phyloP scores from a whole-genome alignment of 2,329 filamentous ascomycete genomes.

The Fusarium irregulare region DNA sequence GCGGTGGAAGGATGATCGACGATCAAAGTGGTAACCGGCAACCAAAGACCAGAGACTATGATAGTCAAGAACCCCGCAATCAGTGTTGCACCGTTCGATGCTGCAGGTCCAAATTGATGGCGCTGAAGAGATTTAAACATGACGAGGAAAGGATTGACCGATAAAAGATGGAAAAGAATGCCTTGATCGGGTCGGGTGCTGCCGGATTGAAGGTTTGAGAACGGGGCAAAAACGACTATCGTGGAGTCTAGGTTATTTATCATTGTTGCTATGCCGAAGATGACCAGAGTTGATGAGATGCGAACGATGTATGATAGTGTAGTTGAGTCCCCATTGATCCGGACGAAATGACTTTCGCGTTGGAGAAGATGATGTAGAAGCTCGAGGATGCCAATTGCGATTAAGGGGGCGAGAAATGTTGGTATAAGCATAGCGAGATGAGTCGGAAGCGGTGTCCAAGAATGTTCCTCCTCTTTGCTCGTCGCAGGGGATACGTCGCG shows the following conservation, averaged over 20 bases:
- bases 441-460: background rate
- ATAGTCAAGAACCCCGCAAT: conserved; percentile 1
- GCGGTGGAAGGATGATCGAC: background rate
- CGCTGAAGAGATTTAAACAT: background rate
- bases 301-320: background rate
- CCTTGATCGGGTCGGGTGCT: background rate
- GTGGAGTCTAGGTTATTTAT: background rate
- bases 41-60: conserved; percentile 13
- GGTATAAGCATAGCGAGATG: no score
- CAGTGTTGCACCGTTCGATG: background rate
- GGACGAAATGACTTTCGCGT: background rate
- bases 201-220: background rate
- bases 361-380: background rate
- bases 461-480: background rate
- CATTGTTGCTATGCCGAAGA: background rate
- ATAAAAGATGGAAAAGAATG: background rate
- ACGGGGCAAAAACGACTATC: background rate
- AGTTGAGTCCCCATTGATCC: background rate
- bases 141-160: background rate
- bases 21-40: background rate
- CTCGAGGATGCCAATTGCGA: background rate
- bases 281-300: background rate
- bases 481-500: background rate
- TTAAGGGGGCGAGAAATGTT: background rate
- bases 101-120: background rate